These are phyloP conservation scores for Camellia sinensis DNA, from an alignment of 148 eudicot species.

Conservation along the genomic window DNA sequence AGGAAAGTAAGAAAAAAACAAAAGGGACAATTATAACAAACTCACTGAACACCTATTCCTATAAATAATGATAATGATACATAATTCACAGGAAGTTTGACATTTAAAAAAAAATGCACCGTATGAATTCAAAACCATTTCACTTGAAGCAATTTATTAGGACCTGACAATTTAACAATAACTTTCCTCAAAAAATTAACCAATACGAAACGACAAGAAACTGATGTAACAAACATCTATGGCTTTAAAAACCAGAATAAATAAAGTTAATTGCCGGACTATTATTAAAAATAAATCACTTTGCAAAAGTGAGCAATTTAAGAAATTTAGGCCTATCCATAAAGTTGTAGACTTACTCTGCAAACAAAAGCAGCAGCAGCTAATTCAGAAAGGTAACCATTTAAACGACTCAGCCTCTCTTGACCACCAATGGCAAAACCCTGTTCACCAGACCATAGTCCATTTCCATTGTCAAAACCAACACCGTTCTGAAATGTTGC, in stretches of 20 bases:
- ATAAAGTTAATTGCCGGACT: background rate
- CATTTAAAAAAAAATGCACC: background rate
- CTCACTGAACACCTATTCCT: constrained; percentile 86
- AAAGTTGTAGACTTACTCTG: constrained; percentile 56
- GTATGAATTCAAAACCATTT: background rate
- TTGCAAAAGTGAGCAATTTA: background rate
- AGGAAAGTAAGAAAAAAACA: background rate
- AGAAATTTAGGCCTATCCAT: background rate
- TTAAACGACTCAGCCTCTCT: constrained; percentile 69
- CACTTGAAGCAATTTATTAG: background rate
- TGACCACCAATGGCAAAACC: constrained; percentile 95
- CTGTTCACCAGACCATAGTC: constrained; percentile 74
- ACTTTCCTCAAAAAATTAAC: background rate
- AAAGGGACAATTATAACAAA: constrained; percentile 10
- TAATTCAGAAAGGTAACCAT: constrained; percentile 83
- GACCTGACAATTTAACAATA: background rate
- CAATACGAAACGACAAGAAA: background rate
- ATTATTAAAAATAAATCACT: background rate
- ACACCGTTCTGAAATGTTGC: constrained; percentile 85
- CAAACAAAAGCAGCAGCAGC: constrained; percentile 98
- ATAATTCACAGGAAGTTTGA: background rate
- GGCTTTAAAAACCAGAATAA: background rate
- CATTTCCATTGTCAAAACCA: constrained; percentile 84
- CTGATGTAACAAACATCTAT: background rate
- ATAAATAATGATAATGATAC: constrained; percentile 1